These are phyloP conservation scores for Hygrophoropsis aurantiaca DNA, from an alignment of 768 basidiomycete species.

Conservation along the genomic window DNA sequence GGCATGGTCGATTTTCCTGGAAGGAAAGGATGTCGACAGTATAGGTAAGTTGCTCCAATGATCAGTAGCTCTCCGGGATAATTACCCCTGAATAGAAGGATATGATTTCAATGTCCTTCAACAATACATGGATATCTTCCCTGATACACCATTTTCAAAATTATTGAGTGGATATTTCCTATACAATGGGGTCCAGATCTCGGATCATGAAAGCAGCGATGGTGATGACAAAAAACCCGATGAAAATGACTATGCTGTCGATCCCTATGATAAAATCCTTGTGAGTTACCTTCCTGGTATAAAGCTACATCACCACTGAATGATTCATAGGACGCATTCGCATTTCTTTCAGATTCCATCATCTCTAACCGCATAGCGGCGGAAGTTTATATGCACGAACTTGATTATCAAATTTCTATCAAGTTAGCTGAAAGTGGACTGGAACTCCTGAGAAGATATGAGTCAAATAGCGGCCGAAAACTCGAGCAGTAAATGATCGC, in stretches of 20 bases:
- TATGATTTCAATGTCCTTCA: constrained; percentile 60
- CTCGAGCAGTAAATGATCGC: constrained; percentile 43
- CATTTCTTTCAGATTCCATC: constrained; percentile 52
- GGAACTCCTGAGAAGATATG: constrained; percentile 49
- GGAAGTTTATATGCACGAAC: constrained; percentile 63
- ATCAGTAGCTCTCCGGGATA: too few relatives aligned
- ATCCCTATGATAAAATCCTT: constrained; percentile 59
- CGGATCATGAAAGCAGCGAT: constrained; percentile 41
- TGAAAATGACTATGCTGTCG: constrained; percentile 37
- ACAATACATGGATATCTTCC: constrained; percentile 66
- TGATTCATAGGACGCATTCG: constrained; percentile 51
- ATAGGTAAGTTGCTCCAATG: constrained; percentile 52
- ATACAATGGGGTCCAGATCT: constrained; percentile 50
- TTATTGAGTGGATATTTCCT: constrained; percentile 69
- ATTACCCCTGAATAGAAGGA: constrained; percentile 42
- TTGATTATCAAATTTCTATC: constrained; percentile 74
- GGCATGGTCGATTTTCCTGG: constrained; percentile 80
- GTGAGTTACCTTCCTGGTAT: constrained; percentile 39
- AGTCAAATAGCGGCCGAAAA: constrained; percentile 56
- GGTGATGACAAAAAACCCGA: constrained; percentile 15
- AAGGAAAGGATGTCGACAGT: constrained; percentile 65
- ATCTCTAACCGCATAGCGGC: constrained; percentile 66
- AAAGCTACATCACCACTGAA: constrained; percentile 3
- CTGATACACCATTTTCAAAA: constrained; percentile 51
- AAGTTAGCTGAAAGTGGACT: constrained; percentile 73